A percentile compares a stretch with the other conserved stretches of the same genome.
phyloP scores from a whole-genome alignment of 352 stramenopile species.

The Globisporangium irregulare region DNA sequence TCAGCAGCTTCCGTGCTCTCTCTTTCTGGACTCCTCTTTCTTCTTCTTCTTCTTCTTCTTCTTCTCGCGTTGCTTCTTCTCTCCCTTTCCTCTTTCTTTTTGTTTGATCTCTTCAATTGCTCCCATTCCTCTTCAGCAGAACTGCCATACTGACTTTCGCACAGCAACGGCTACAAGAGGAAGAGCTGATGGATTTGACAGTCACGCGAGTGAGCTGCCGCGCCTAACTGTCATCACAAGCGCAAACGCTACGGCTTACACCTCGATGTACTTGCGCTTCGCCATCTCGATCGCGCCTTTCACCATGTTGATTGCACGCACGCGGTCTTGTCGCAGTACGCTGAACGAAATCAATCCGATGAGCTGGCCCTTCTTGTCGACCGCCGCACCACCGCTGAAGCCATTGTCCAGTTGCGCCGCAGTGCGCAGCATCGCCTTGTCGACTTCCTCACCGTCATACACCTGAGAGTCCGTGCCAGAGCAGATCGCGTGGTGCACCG shows the following conservation, averaged over 20 bases:
- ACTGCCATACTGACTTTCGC: constrained; percentile 1
- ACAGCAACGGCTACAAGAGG: not conserved
- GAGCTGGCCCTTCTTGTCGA: constrained; percentile 85
- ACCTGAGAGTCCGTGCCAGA: constrained; percentile 85
- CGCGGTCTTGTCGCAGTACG: constrained; percentile 79
- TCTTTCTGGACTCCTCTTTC: constrained; percentile 4
- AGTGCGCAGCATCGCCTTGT: constrained; percentile 85
- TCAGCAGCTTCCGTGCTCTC: not conserved
- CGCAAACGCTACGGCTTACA: constrained; percentile 24
- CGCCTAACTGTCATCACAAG: not conserved
- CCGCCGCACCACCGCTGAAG: constrained; percentile 79
- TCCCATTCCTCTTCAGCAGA: not conserved
- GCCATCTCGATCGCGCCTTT: constrained; percentile 82
- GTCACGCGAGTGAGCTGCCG: not conserved
- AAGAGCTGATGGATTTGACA: not conserved
- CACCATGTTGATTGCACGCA: constrained; percentile 88
- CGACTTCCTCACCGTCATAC: constrained; percentile 81
- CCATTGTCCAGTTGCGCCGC: constrained; percentile 84
- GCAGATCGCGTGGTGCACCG: constrained; percentile 87
- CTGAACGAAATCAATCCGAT: constrained; percentile 86
- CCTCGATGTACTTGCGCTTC: constrained; percentile 75
- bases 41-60: not conserved
- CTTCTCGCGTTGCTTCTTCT: not conserved
- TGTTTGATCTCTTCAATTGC: not conserved
- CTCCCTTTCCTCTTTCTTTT: not conserved